Evolutionary conservation across 495 filamentous ascomycete genomes (phyloP), one percentile per base, ranked within the genome.

Genomic region (Aspergillus cavernicola): DNA sequence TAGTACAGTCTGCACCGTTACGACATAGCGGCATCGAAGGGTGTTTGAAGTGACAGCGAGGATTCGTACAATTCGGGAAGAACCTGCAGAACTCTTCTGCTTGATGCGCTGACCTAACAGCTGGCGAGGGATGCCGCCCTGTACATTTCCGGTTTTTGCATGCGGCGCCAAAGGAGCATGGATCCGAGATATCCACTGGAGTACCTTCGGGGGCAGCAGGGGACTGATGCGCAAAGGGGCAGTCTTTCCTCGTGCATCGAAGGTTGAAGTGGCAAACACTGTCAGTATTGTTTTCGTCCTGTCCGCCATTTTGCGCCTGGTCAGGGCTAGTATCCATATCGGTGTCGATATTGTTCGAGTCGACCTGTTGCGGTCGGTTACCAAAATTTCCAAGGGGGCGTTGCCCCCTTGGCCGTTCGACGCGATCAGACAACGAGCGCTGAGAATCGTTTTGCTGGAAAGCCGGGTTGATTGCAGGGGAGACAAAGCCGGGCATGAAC

Each of bases 131-230:
- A 66, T 99, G 93, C 10, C 88, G 85, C 20, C 83, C 92, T 2
- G 87, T 87, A 61, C 93, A 99, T 69, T 99, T 99, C 33, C 80
- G 77, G 73, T 96, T 99, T 67, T 91, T 93, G 81, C 93, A 99
- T 16, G 89, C 89, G 4, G 82, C 89, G 12, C 91, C 93, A 65
- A 84, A 97, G 32, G 84, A 75, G 73, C 93, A 99, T 26, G 76
- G 72, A 62, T 97, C 92, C 31, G 76, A 77, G 48, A 90, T 72
- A 66, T 97, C 95, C 44, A 97, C 71, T 3, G 84, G 77, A n/a
- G 77, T 78, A 19, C 86, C 88, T n/a, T 85, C 86, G 13, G 89
- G 88, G 32, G 92, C 91, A 18, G 88, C 92, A 22, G 93, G 89
- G 12, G 92, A 96, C 66, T 96, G 93, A 62, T 99, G 93, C 22